Conservation (phyloP, 805 yeast genomes). For the Yarrowia bubula region DNA sequence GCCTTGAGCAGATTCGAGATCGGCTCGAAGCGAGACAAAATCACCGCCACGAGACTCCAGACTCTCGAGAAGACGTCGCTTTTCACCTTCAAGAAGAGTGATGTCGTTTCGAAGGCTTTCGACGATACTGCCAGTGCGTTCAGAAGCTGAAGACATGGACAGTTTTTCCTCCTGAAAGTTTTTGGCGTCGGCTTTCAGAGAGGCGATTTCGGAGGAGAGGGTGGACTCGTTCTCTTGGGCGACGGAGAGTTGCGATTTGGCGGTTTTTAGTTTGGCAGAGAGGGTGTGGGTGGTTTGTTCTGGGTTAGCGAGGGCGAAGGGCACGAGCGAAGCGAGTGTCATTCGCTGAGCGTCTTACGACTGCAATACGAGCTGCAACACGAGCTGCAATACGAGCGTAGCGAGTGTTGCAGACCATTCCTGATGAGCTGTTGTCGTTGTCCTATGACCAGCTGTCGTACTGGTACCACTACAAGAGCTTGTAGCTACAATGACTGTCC, state of each 20-base stretch:
- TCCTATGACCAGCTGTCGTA: too few species aligned
- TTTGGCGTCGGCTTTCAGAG: neutral
- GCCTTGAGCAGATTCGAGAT: slow-evolving; percentile 42
- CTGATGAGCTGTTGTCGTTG: too few species aligned
- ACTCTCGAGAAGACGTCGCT: slow-evolving; percentile 35
- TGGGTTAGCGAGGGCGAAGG: neutral
- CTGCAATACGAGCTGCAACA: too few species aligned
- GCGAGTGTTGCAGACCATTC: too few species aligned
- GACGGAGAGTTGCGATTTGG: slow-evolving; percentile 24
- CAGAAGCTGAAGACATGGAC: neutral
- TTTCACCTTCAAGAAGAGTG: slow-evolving; percentile 40
- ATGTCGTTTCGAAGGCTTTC: slow-evolving; percentile 43
- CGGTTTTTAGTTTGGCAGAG: slow-evolving; percentile 22
- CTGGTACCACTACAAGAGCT: too few species aligned
- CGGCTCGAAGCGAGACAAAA: slow-evolving; percentile 40
- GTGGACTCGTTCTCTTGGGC: neutral
- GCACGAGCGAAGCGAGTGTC: neutral
- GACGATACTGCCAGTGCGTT: neutral
- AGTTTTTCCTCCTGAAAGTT: neutral
- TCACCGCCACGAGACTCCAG: slow-evolving; percentile 38
- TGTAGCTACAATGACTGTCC: too few species aligned
- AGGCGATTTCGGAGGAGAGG: neutral
- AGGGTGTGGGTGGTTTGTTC: slow-evolving; percentile 30
- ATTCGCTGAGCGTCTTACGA: too few species aligned
- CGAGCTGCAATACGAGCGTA: too few species aligned